Conservation (phyloP, 768 basidiomycete genomes). For the Tylopilus intermedius region DNA sequence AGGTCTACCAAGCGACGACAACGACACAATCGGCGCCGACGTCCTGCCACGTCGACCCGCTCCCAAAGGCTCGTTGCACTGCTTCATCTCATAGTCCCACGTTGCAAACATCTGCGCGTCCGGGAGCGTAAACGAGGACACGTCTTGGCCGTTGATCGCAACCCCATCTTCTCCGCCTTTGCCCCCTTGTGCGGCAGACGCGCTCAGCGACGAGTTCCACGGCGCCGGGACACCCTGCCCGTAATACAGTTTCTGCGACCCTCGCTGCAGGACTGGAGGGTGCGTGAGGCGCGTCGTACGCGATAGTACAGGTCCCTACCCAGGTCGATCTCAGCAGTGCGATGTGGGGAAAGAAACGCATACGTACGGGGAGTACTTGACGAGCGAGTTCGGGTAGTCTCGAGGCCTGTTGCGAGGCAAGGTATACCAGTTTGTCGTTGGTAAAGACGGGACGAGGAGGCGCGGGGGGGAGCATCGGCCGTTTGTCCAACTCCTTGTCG, state of each 20-base stretch:
- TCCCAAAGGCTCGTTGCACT: conserved; percentile 34
- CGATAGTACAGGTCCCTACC: conserved; percentile 50
- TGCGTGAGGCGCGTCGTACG: conserved; percentile 62
- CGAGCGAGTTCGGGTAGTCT: conserved; percentile 65
- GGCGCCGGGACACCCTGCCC: conserved; percentile 39
- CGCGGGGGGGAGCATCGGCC: conserved; percentile 30
- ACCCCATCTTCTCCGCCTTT: conserved; percentile 24
- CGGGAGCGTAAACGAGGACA: conserved; percentile 33
- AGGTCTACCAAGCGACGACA: conserved; percentile 19
- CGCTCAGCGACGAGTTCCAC: conserved; percentile 37
- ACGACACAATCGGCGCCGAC: conserved; percentile 17
- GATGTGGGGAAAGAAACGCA: neutral
- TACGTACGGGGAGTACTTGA: conserved; percentile 60
- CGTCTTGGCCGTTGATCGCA: conserved; percentile 21
- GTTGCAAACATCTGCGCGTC: conserved; percentile 49
- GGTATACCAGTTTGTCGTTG: conserved; percentile 54
- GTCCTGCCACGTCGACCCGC: conserved; percentile 27
- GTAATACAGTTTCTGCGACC: conserved; percentile 37
- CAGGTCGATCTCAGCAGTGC: conserved; percentile 2
- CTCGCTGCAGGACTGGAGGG: conserved; percentile 57
- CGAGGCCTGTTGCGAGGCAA: conserved; percentile 59
- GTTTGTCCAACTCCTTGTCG: conserved; percentile 50
- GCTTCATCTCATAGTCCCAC: conserved; percentile 47
- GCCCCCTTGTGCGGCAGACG: conserved; percentile 13
- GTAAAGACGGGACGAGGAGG: conserved; percentile 38